phyloP scores from a whole-genome alignment of 352 stramenopile species.

The Phytophthora brassicae region DNA sequence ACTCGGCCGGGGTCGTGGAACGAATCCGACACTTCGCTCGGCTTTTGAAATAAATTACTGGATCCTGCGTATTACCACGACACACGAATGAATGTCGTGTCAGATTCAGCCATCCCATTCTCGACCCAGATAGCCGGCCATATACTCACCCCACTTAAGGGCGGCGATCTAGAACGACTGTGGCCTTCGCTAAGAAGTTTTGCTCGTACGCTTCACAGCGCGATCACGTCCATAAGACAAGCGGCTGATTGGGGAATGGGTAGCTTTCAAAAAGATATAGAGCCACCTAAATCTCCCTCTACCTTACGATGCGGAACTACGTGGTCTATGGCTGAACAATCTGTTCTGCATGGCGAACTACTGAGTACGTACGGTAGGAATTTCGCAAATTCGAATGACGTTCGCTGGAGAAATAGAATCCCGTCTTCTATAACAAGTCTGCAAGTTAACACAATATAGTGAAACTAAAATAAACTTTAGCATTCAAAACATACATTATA shows the following conservation, averaged over 20 bases:
- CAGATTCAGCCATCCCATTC: slow-evolving; percentile 1
- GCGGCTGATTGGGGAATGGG: background rate
- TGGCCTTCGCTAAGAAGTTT: background rate
- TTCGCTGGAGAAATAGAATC: background rate
- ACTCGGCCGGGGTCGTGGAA: slow-evolving; percentile 18
- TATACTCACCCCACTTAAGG: background rate
- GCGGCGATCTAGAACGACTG: background rate
- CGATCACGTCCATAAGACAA: background rate
- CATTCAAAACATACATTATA: too few relatives aligned
- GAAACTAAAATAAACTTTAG: too few relatives aligned
- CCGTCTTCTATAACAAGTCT: background rate
- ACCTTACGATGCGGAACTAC: background rate
- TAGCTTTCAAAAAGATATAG: background rate
- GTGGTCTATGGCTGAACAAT: background rate
- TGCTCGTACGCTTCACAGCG: background rate
- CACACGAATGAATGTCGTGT: background rate
- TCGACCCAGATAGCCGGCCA: background rate
- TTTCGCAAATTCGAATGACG: background rate
- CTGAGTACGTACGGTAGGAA: slow-evolving; percentile 14
- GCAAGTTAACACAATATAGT: too few relatives aligned
- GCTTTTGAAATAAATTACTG: background rate
- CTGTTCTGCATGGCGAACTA: slow-evolving; percentile 7
- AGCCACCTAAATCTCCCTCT: background rate
- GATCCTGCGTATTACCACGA: background rate
- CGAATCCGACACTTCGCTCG: background rate